Conservation (phyloP, 192 early-diverging fungal species). For the Linnemannia elongata region DNA sequence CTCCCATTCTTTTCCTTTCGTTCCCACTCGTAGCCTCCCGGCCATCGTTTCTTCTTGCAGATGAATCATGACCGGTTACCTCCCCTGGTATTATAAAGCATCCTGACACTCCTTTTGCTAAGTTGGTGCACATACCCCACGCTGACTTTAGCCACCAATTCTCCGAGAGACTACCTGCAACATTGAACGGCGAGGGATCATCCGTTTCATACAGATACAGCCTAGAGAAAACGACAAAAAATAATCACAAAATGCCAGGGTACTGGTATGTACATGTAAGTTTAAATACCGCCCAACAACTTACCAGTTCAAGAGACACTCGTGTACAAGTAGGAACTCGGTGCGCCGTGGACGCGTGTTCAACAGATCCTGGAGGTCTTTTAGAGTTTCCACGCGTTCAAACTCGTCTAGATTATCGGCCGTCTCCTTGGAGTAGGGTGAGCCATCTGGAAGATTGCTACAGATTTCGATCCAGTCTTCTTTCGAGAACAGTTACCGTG, state of each 20-base stretch:
- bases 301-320: too few relatives aligned
- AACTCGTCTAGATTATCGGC: too few relatives aligned
- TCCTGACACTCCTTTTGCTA: constrained; percentile 26
- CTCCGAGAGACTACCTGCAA: constrained; percentile 22
- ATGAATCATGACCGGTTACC: constrained; percentile 28
- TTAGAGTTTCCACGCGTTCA: too few relatives aligned
- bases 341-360: too few relatives aligned
- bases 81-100: constrained; percentile 29
- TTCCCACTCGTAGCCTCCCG: constrained; percentile 5
- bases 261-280: background rate
- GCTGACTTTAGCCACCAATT: constrained; percentile 34
- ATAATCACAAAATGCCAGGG: background rate
- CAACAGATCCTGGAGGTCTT: too few relatives aligned
- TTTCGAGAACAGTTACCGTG: constrained; percentile 29
- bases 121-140: constrained; percentile 26
- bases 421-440: constrained; percentile 27
- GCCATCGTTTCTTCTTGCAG: constrained; percentile 26
- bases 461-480: constrained; percentile 34
- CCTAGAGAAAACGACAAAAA: constrained; percentile 8
- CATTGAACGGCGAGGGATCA: constrained; percentile 30
- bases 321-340: too few relatives aligned
- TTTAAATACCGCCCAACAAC: constrained; percentile 8
- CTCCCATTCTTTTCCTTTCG: constrained; percentile 27
- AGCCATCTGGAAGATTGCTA: constrained; percentile 15
- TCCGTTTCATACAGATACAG: constrained; percentile 29